Conservation (phyloP, 1,284 basidiomycete genomes). For the Heterobasidion parviporum region DNA sequence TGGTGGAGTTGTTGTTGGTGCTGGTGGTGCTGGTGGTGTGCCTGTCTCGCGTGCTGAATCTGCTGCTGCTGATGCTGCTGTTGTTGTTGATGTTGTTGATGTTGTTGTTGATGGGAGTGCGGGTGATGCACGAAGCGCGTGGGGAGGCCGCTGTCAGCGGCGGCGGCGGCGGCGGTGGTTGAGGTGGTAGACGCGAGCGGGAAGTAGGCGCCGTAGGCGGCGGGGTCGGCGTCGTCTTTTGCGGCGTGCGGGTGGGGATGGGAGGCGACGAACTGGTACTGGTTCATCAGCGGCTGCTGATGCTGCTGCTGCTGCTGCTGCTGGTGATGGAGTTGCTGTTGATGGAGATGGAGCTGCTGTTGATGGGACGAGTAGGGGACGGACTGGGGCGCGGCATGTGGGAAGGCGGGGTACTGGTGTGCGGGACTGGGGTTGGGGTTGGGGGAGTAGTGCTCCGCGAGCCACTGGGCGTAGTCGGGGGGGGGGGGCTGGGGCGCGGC, state of each 20-base stretch:
- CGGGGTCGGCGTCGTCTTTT: background rate
- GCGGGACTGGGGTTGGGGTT: background rate
- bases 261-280: conserved; percentile 11
- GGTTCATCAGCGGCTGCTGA: conserved; percentile 12
- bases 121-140: background rate
- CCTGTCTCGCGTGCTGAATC: too few relatives aligned
- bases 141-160: background rate
- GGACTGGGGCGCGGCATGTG: background rate
- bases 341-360: background rate
- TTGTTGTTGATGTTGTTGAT: background rate
- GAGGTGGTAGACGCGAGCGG: background rate
- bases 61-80: background rate
- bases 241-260: background rate
- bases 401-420: conserved; percentile 3
- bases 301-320: conserved; percentile 2
- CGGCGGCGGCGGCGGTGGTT: background rate
- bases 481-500: conserved; percentile 11
- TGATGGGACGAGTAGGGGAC: too few relatives aligned
- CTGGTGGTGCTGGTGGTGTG: background rate
- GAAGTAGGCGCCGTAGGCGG: background rate
- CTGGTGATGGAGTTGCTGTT: conserved; percentile 1
- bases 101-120: background rate
- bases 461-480: conserved; percentile 19
- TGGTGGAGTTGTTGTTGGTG: background rate
- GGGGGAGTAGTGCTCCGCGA: conserved; percentile 12